phyloP scores from a whole-genome alignment of 2,329 filamentous ascomycete genomes.

The Botryosphaeria dothidea region DNA sequence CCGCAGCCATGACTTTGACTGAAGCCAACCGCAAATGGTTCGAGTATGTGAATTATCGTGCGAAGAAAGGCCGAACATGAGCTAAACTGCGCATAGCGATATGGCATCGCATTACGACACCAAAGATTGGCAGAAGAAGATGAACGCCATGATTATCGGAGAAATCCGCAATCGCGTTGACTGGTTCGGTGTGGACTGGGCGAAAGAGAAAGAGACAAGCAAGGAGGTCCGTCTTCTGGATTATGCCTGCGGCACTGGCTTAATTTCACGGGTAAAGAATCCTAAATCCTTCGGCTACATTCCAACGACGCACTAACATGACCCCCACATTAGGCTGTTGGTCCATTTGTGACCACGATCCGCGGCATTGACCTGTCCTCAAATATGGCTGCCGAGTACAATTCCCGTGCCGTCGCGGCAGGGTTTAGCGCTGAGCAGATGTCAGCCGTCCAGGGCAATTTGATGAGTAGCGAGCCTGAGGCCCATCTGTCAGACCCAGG shows the following conservation, averaged over 20 bases:
- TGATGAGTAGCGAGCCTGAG: conserved; percentile 33
- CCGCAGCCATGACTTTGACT: conserved; percentile 22
- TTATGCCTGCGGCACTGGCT: conserved; percentile 74
- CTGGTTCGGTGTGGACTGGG: conserved; percentile 65
- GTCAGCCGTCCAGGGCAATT: conserved; percentile 35
- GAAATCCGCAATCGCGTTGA: conserved; percentile 55
- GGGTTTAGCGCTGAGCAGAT: conserved; percentile 25
- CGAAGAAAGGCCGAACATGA: neutral
- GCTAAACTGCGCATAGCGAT: conserved; percentile 41
- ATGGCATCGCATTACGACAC: conserved; percentile 58
- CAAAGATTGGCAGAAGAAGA: conserved; percentile 53
- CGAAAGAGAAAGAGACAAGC: conserved; percentile 24
- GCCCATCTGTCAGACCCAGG: conserved; percentile 29
- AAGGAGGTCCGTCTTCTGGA: conserved; percentile 60
- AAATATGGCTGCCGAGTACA: conserved; percentile 70
- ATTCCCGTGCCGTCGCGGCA: conserved; percentile 50
- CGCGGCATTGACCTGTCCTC: conserved; percentile 71
- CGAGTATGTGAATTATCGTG: conserved; percentile 27
- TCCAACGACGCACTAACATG: neutral
- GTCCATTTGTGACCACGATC: conserved; percentile 62
- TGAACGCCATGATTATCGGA: conserved; percentile 55
- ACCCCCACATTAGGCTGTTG: conserved; percentile 52
- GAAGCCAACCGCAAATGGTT: conserved; percentile 40
- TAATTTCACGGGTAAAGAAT: conserved; percentile 60
- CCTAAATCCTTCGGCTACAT: neutral